These are phyloP conservation scores for Candida takata DNA, from an alignment of 805 yeast genomes.

Conservation along the genomic window DNA sequence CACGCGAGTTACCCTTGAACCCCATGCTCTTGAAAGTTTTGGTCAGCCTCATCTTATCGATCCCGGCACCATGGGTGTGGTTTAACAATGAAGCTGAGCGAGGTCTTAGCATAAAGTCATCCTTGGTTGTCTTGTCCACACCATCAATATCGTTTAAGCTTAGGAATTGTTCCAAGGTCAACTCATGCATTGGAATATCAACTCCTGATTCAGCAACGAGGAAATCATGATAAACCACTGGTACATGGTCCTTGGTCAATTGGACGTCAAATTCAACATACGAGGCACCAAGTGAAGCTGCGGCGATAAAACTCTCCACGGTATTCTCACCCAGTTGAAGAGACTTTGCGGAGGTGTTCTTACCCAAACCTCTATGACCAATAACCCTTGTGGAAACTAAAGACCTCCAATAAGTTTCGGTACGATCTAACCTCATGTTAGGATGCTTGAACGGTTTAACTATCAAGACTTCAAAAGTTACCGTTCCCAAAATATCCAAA, in stretches of 20 bases:
- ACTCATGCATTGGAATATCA: constrained; percentile 91
- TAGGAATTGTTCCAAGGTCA: constrained; percentile 84
- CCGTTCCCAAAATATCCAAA: constrained; percentile 67
- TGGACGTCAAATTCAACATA: constrained; percentile 97
- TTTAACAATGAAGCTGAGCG: constrained; percentile 19
- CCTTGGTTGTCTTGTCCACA: constrained; percentile 19
- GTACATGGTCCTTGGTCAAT: constrained; percentile 81
- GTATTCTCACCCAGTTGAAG: constrained; percentile 94
- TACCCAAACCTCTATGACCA: constrained; percentile 95
- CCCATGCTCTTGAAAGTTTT: constrained; percentile 81
- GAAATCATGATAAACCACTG: constrained; percentile 93
- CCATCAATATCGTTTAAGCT: constrained; percentile 34
- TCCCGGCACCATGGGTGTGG: constrained; percentile 4
- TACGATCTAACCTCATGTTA: constrained; percentile 52
- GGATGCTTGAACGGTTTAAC: constrained; percentile 71
- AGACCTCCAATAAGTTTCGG: constrained; percentile 88
- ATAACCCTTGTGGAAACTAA: constrained; percentile 83
- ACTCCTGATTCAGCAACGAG: constrained; percentile 92
- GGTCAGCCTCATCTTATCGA: constrained; percentile 75
- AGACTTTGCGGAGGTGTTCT: constrained; percentile 68
- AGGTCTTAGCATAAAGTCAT: constrained; percentile 24
- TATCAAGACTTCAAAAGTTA: constrained; percentile 67
- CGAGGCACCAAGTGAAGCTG: constrained; percentile 92
- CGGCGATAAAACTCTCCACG: constrained; percentile 89
- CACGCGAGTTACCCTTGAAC: constrained; percentile 89